A percentile compares a stretch with the other conserved stretches of the same genome.
These are phyloP conservation scores for Lycium ferocissimum DNA, from an alignment of 257 asterid genomes.

Conservation along the genomic window DNA sequence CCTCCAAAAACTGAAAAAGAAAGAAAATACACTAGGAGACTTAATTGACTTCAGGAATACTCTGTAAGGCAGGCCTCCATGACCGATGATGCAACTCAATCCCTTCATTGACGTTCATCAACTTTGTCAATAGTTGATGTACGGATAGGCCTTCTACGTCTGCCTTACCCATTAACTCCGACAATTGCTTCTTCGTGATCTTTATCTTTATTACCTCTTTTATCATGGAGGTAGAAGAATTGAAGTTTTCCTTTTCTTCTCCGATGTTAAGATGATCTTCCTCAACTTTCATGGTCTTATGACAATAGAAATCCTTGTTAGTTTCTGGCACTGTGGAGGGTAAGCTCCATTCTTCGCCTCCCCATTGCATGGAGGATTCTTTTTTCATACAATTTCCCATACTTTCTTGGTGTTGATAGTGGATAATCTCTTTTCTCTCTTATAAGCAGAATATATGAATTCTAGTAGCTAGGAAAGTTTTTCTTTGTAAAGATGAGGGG, in stretches of 20 bases:
- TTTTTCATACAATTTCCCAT: conserved; percentile 75
- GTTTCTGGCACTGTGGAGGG: conserved; percentile 30
- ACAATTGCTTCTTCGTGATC: conserved; percentile 63
- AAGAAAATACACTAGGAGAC: background rate
- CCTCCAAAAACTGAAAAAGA: background rate
- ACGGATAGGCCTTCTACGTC: conserved; percentile 43
- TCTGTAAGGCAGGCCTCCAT: conserved; percentile 58
- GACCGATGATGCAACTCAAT: conserved; percentile 34
- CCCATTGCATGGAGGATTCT: conserved; percentile 56
- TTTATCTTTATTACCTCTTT: conserved; percentile 59
- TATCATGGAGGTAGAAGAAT: background rate
- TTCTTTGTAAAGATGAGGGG: background rate
- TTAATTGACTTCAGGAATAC: conserved; percentile 48
- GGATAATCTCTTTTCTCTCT: background rate
- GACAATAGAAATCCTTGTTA: background rate
- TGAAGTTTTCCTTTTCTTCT: background rate
- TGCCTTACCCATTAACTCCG: conserved; percentile 42
- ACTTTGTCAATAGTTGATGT: conserved; percentile 43
- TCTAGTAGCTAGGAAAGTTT: background rate
- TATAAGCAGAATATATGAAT: background rate
- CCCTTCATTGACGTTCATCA: conserved; percentile 40
- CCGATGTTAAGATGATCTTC: background rate
- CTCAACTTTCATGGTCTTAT: conserved; percentile 5
- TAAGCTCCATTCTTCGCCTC: conserved; percentile 67
- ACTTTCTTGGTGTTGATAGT: background rate